Evolutionary conservation across 768 basidiomycete genomes (phyloP), one percentile per base, ranked within the genome.

Genomic region (Phlegmacium glaucopus): DNA sequence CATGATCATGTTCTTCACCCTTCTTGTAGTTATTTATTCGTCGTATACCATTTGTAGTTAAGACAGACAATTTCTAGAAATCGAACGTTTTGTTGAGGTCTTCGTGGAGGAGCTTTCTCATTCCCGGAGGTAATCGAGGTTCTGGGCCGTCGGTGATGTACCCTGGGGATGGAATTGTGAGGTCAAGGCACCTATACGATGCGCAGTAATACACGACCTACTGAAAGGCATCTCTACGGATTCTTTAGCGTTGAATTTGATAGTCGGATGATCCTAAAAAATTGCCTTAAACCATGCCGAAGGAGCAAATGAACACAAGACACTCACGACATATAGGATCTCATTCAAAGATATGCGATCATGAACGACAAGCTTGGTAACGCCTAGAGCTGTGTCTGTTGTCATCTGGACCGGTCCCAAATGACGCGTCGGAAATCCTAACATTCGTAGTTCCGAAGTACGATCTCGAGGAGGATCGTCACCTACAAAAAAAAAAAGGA

Each of bases 201-300:
- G 11, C 5, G 6, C 9, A 18, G 46, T 30, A 35, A 26, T 35
- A 6, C 27, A 25, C 11, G 32, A 78, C 88, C 61, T 56, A 90
- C 92, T 72, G 74, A 99, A 99, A 0, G 96, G 96, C 96, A 99
- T 99, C 69, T 97, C 93, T 5, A 98, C 92, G 37, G 87, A 88
- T 64, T 99, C 96, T 56, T 82, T 84, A 4, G 78, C 63, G 57
- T 87, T 89, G 74, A 98, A 97, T 13, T 55, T 69, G 60, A 99
- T 95, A 0, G 93, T 95, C 0, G 96, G 96, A 64, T 82, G 82
- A 57, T 93, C 87, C 90, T 95, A 17, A 7, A 18, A n/a, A 2
- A 3, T 34, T 34, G 10, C n/a, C 32, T n/a, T n/a, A n/a, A n/a
- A n/a, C n/a, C n/a, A n/a, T n/a, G n/a, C n/a, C 22, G 22, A 39